Evolutionary conservation across 2,329 filamentous ascomycete genomes (phyloP).

Genomic region (Neopestalotiopsis rosae): DNA sequence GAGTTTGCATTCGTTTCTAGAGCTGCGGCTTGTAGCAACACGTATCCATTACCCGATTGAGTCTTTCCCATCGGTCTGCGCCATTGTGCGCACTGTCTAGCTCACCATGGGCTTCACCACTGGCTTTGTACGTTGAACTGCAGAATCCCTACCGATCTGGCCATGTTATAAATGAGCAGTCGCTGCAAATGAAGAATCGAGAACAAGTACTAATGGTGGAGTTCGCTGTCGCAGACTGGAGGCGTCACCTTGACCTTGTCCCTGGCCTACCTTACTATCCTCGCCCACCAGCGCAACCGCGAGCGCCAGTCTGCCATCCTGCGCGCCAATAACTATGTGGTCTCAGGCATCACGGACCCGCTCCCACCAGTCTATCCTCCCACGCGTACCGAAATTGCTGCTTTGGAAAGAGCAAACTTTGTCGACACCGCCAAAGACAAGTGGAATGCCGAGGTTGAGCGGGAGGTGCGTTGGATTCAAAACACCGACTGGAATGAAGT

Average conservation of each 20-base stretch:
- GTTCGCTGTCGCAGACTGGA: constrained; percentile 60
- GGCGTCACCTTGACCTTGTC: constrained; percentile 78
- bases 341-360: constrained; percentile 58
- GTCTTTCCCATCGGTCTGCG: constrained; percentile 24
- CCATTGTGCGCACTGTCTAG: constrained; percentile 30
- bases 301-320: constrained; percentile 61
- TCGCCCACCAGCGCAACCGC: constrained; percentile 73
- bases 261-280: constrained; percentile 73
- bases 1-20: neutral
- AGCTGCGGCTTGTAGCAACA: neutral
- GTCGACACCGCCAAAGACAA: constrained; percentile 74
- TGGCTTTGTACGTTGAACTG: constrained; percentile 68
- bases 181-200: constrained; percentile 15
- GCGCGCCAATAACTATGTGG: constrained; percentile 59
- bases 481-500: constrained; percentile 68
- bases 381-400: constrained; percentile 55
- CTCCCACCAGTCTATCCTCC: constrained; percentile 51
- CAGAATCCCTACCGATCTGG: neutral
- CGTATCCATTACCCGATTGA: constrained; percentile 28
- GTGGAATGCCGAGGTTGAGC: constrained; percentile 78
- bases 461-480: constrained; percentile 70
- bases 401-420: constrained; percentile 59
- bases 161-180: neutral
- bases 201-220: neutral
- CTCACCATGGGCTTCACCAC: constrained; percentile 72